Evolutionary conservation across 1,139 yeast species (phyloP).

Genomic region (Debaryomyces subglobosus): DNA sequence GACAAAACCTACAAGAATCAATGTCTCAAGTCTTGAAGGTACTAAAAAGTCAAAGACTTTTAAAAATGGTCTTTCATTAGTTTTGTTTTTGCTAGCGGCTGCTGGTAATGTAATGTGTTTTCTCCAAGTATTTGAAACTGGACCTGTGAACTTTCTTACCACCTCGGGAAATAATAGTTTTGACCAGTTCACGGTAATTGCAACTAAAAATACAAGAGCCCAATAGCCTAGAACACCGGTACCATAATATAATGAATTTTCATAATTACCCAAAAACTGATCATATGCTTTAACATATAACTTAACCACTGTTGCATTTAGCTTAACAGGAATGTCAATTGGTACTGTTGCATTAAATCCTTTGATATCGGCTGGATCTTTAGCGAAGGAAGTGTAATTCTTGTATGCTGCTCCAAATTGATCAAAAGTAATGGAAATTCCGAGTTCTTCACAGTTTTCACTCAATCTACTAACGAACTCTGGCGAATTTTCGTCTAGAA

Average conservation of each 20-base stretch:
- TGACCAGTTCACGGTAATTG: conserved; percentile 47
- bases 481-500: conserved; percentile 6
- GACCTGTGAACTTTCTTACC: conserved; percentile 25
- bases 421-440: conserved; percentile 18
- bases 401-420: conserved; percentile 21
- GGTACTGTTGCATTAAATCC: conserved; percentile 25
- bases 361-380: conserved; percentile 20
- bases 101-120: conserved; percentile 38
- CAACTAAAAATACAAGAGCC: conserved; percentile 45
- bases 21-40: conserved; percentile 33
- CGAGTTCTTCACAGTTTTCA: conserved; percentile 15
- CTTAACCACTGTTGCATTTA: conserved; percentile 17
- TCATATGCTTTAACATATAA: conserved; percentile 26
- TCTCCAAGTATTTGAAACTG: conserved; percentile 28
- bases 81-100: conserved; percentile 24
- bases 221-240: conserved; percentile 52
- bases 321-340: conserved; percentile 25
- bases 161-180: conserved; percentile 30
- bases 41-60: conserved; percentile 26
- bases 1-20: conserved; percentile 41
- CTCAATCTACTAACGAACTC: conserved; percentile 10
- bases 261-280: conserved; percentile 37
- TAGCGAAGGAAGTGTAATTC: conserved; percentile 23
- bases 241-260: conserved; percentile 50
- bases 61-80: conserved; percentile 23